phyloP scores from a whole-genome alignment of 176 grass and related monocot genomes.

The Neostapfia colusana region DNA sequence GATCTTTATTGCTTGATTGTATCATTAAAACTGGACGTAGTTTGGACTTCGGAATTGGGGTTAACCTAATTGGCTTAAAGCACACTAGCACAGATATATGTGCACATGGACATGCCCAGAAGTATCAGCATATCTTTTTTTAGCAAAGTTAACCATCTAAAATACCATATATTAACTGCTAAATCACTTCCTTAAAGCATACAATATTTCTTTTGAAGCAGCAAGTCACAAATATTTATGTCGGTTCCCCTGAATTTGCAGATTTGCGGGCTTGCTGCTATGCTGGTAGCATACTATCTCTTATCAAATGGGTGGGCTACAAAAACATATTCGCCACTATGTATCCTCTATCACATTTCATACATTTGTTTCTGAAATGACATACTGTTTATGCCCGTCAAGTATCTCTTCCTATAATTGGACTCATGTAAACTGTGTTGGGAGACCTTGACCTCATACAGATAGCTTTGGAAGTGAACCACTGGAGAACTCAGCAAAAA shows the following conservation, averaged over 20 bases:
- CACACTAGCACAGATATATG: not conserved
- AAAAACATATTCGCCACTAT: conserved; percentile 77
- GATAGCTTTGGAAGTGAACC: conserved; percentile 81
- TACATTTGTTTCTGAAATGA: conserved; percentile 33
- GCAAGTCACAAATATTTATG: not conserved
- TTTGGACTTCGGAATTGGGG: conserved; percentile 31
- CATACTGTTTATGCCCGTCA: not conserved
- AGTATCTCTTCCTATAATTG: conserved; percentile 12
- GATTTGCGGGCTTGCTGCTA: conserved; percentile 89
- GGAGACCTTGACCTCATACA: conserved; percentile 65
- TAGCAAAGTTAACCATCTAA: conserved; percentile 1
- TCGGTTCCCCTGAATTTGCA: conserved; percentile 37
- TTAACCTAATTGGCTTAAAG: conserved; percentile 1
- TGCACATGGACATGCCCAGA: not conserved
- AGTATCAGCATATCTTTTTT: not conserved
- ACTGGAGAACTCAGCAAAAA: conserved; percentile 51
- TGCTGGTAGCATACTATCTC: conserved; percentile 89
- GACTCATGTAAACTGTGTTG: not conserved
- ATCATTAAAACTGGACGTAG: not conserved
- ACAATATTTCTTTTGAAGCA: conserved; percentile 12
- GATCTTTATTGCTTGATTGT: conserved; percentile 22
- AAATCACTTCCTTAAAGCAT: conserved; percentile 19
- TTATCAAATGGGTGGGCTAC: conserved; percentile 89
- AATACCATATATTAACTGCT: not conserved
- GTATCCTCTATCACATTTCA: conserved; percentile 94